A percentile compares a stretch with the other conserved stretches of the same genome.
phyloP scores from a whole-genome alignment of 2,329 filamentous ascomycete species.

The Penicillium sp. region DNA sequence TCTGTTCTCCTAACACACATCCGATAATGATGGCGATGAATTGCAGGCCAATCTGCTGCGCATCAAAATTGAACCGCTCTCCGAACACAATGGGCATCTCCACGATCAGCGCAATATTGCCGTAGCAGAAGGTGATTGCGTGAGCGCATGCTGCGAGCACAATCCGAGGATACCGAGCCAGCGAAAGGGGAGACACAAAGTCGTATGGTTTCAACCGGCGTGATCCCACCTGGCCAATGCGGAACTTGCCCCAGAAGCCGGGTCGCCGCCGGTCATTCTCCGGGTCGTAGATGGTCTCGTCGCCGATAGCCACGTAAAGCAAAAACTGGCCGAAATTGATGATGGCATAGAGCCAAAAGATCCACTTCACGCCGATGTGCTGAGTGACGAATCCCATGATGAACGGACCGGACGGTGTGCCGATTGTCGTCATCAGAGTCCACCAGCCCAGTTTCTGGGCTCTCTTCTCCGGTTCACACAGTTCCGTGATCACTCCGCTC shows the following conservation, averaged over 20 bases:
- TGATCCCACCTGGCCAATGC: conserved; percentile 46
- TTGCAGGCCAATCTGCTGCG: conserved; percentile 54
- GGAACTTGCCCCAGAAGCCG: conserved; percentile 33
- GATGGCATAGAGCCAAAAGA: conserved; percentile 54
- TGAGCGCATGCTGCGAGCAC: conserved; percentile 49
- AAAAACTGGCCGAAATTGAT: conserved; percentile 51
- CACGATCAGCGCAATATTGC: conserved; percentile 49
- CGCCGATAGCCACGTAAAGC: conserved; percentile 48
- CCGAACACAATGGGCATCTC: conserved; percentile 55
- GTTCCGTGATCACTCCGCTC: conserved; percentile 50
- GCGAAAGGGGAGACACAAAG: conserved; percentile 46
- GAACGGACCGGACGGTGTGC: conserved; percentile 37
- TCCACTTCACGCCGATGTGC: conserved; percentile 51
- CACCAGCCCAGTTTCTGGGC: conserved; percentile 50
- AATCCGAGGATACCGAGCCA: conserved; percentile 43
- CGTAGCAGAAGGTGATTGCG: conserved; percentile 52
- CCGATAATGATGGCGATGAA: conserved; percentile 54
- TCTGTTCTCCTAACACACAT: conserved; percentile 53
- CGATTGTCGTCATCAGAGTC: conserved; percentile 47
- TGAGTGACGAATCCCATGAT: conserved; percentile 42
- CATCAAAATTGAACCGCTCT: conserved; percentile 51
- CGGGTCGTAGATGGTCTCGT: conserved; percentile 49
- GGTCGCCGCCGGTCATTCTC: conserved; percentile 34
- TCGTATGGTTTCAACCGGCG: conserved; percentile 42
- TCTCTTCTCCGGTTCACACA: conserved; percentile 49